phyloP scores from a whole-genome alignment of 1,284 basidiomycete species.

The Phylloboletellus chloephorus region DNA sequence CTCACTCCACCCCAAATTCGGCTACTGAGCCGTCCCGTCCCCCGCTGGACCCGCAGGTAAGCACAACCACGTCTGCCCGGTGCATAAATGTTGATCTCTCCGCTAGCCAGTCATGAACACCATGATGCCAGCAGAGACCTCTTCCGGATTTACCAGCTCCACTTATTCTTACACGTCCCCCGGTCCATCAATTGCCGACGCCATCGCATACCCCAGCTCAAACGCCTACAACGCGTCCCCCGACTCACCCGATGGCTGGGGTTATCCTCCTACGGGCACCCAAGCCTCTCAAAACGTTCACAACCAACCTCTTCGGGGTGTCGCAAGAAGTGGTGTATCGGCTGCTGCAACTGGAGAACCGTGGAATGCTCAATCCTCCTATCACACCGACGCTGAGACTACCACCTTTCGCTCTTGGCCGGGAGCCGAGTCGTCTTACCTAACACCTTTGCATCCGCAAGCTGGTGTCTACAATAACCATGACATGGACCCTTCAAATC shows the following conservation, averaged over 20 bases:
- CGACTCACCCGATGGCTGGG: slow-evolving; percentile 45
- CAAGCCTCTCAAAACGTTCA: slow-evolving; percentile 45
- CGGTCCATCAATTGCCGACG: slow-evolving; percentile 32
- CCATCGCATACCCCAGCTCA: slow-evolving; percentile 28
- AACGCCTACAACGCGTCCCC: slow-evolving; percentile 33
- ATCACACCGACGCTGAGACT: slow-evolving; percentile 32
- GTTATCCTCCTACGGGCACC: slow-evolving; percentile 41
- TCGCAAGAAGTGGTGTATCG: slow-evolving; percentile 23
- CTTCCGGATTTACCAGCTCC: slow-evolving; percentile 38
- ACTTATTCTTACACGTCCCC: slow-evolving; percentile 36
- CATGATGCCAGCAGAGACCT: slow-evolving; percentile 35
- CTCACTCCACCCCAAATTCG: slow-evolving; percentile 31
- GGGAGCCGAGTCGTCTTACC: slow-evolving; percentile 32
- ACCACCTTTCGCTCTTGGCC: slow-evolving; percentile 39
- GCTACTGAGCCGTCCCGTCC: slow-evolving; percentile 25
- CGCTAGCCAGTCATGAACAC: slow-evolving; percentile 34
- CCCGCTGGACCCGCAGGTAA: slow-evolving; percentile 31
- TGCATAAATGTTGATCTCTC: slow-evolving; percentile 4
- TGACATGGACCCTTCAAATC: slow-evolving; percentile 32
- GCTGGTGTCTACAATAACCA: slow-evolving; percentile 22
- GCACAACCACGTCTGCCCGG: slow-evolving; percentile 2
- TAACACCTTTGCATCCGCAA: slow-evolving; percentile 29
- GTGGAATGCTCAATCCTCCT: slow-evolving; percentile 23
- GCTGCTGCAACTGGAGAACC: slow-evolving; percentile 19
- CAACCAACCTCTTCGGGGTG: slow-evolving; percentile 44